Base-by-base conservation (phyloP, 2,329 filamentous ascomycete genomes). In the Aspergillus ibericus region DNA sequence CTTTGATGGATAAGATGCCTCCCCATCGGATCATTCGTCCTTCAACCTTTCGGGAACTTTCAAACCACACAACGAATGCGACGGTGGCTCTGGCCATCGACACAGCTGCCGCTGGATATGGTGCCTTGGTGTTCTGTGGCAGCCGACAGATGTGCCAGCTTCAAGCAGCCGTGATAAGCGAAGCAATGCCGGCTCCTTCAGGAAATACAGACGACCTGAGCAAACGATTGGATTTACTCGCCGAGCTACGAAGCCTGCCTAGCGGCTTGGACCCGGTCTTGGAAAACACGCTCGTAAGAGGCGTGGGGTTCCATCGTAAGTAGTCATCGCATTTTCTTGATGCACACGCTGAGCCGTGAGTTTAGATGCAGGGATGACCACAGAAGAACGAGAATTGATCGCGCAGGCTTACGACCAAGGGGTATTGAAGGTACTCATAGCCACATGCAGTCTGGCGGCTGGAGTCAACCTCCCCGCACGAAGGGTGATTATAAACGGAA, bases 391-490 rank as follows among this genome's bases (percentile, higher is more conserved):
- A 50, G 88, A 91, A 50, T 75, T 92, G 7, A 82, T 92, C 55
- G 86, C 89, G 2, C 82, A 81, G 35, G 88, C 88, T 12, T 92
- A 91, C 63, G 89, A 92, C 68, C 72, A 77, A 38, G 88, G 89
- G 0, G 78, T 83, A 5, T 70, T 92, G 16, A 88, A 88, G 64
- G 85, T 91, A 0, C 87, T 91, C 53, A 85, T 91, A 15, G 90
- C 90, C 36, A 93, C 90, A 1, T 92, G 89, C 67, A 91, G 88
- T 69, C 81, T 93, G 57, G 90, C 90, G n/a, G 90, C 89, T 13
- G 90, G 90, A n/a, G 91, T 93, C 59, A 92, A 93, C 72, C 77
- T 93, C 16, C 80, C 80, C 13, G 90, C 90, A 7, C 81, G 90
- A 54, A 80, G 90, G 63, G 90, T 93, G 0, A 91, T 93, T 59